Base-by-base conservation (phyloP, 2,329 filamentous ascomycete species). In the Coniochaeta pulveracea region DNA sequence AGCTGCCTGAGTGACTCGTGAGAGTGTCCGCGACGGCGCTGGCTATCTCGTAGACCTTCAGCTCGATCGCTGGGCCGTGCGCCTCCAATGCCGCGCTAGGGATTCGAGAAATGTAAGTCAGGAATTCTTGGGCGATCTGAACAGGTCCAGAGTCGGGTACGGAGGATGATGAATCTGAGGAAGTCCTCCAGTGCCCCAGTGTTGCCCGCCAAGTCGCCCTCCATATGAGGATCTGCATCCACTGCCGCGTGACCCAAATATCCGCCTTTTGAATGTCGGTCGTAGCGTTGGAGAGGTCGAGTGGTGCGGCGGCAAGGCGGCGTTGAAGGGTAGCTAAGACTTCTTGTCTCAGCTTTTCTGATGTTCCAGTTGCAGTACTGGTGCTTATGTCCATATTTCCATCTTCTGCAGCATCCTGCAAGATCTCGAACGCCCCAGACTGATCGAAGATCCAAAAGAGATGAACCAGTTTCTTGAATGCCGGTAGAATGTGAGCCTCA, bases 401-500 rank as follows among this genome's bases (percentile, higher is more conserved):
- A 23, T 23, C 21, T 2, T 52, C 47, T 10, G 53, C 53, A 6
- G 52, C 49, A 21, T 58, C 54, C 28, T 56, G 55, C 3, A 69
- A 50, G 3, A 66, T 52, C 29, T 66, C 60, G 21, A 69, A 66
- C 26, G 62, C 61, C 1, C 60, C 57, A 0, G 62, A 64, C 29
- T 65, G 57, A 26, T 69, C 64, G 29, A 69, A 67, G 2, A 60
- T 55, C 52, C 62, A 64, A 38, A 69, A 69, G 0, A 69, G 50
- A 31, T 61, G 57, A 6, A 67, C 59, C 1, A 69, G 49, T 37
- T 66, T 64, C 10, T 61, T 51, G 34, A 69, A 69, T 1, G 63
- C 63, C 0, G 64, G 64, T 1, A 69, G 44, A 3, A 69, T 53
- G 24, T 62, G 52, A 3, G 54, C 52, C 11, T 60, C 54, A 28